Evolutionary conservation across 164 flowering plant species (phyloP), one percentile per base, ranked within the genome.

Genomic region (Litsea cubeba): DNA sequence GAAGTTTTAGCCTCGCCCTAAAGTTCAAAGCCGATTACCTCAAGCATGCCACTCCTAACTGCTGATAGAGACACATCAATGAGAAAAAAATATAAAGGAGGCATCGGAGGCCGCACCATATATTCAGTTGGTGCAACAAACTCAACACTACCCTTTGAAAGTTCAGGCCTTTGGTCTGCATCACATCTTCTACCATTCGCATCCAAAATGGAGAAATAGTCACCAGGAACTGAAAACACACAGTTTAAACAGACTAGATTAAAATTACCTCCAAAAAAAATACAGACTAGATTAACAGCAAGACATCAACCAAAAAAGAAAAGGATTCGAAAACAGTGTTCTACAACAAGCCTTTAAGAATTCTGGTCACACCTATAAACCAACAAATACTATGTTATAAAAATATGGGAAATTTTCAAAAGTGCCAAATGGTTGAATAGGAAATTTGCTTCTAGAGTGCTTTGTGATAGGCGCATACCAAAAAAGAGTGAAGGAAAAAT

Each of bases 41-140:
- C 94, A 81, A 96, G 78, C 97, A 96, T 90, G 68, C 99, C 99
- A 85, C 97, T 96, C 85, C 86, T 87, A 62, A 88, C 92, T 15
- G 99, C 97, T 77, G 93, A 84, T 54, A 87, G 22, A 10, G 99
- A 96, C 54, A 92, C 99, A 77, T 96, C 98, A 50, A 96, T 94
- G 80, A 96, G 97, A 80, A 96, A 96, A 83, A 96, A 96, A 69
- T 89, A 96, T 35, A 87, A 80, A 32, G 99, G 99, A 12, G 98
- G 99, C 99, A 96, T 96, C 57, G 99, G 99, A 71, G 98, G 97
- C 75, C 99, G 98, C 79, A 92, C 93, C 98, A 96, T 94, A 81
- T 96, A 96, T 69, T 96, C 98, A 71, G 97, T 87, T 70, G 99
- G 97, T 80, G 99, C 99, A 85, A 96, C 91, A 86, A 88, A 92